These are phyloP conservation scores for Populus hybrid DNA, from an alignment of 441 rosid genomes.

Conservation along the genomic window DNA sequence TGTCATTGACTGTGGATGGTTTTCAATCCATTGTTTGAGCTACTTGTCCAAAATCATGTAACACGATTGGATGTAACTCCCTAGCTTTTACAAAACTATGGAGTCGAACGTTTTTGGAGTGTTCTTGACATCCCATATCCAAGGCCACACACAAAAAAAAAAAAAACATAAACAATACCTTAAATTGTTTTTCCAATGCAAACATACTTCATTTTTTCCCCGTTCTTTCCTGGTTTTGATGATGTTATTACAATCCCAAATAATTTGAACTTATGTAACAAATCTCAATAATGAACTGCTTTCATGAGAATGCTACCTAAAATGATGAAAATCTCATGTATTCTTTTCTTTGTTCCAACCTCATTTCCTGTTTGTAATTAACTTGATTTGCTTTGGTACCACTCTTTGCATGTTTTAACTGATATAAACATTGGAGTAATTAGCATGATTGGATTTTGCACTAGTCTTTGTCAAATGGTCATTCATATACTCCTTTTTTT, in stretches of 20 bases:
- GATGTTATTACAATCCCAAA: not conserved
- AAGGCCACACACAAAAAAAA: not conserved
- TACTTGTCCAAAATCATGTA: not conserved
- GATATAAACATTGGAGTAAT: not conserved
- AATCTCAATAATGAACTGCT: not conserved
- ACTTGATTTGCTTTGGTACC: not conserved
- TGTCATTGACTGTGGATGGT: not conserved
- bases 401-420: not conserved
- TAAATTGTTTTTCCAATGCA: not conserved
- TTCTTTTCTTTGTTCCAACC: not conserved
- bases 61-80: not conserved
- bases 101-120: not conserved
- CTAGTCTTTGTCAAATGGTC: not conserved
- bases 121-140: not conserved
- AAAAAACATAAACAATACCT: not conserved
- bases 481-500: constrained; percentile 1
- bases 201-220: not conserved
- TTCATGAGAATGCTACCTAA: not conserved
- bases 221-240: not conserved
- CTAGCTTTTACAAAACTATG: not conserved
- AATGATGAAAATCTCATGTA: not conserved
- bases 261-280: not conserved
- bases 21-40: not conserved
- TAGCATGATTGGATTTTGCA: not conserved
- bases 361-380: not conserved